phyloP scores from a whole-genome alignment of 805 yeast genomes.

The Huiozyma sinensis region DNA sequence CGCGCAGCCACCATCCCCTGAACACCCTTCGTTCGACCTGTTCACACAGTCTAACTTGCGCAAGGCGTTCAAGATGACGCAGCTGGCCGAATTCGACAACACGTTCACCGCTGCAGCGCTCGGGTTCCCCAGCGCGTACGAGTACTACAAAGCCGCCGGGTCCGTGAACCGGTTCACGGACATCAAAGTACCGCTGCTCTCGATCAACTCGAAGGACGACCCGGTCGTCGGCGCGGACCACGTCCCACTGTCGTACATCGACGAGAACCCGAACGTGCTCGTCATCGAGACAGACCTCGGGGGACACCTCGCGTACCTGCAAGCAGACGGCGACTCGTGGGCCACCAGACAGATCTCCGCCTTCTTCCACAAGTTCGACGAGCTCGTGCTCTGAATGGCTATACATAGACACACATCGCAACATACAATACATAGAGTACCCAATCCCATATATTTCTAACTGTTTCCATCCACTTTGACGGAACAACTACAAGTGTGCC shows the following conservation, averaged over 20 bases:
- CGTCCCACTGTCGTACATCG: conserved; percentile 41
- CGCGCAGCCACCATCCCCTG: conserved; percentile 8
- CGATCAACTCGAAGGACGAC: conserved; percentile 50
- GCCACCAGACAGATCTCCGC: conserved; percentile 33
- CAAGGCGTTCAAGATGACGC: conserved; percentile 30
- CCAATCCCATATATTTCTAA: no score
- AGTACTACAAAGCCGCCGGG: conserved; percentile 57
- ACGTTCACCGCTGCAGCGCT: conserved; percentile 48
- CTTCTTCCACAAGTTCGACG: conserved; percentile 30
- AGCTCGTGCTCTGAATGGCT: conserved; percentile 9
- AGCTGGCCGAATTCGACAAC: conserved; percentile 49
- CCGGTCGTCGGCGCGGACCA: conserved; percentile 43
- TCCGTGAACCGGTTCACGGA: conserved; percentile 47
- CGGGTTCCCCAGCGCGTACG: conserved; percentile 50
- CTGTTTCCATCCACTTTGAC: no score
- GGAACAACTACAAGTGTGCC: no score
- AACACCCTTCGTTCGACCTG: conserved; percentile 12
- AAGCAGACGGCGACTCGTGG: conserved; percentile 39
- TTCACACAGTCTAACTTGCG: conserved; percentile 27
- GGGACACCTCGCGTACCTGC: conserved; percentile 53
- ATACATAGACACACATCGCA: no score
- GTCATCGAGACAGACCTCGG: conserved; percentile 55
- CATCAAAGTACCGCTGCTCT: conserved; percentile 50
- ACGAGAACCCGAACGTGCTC: conserved; percentile 46
- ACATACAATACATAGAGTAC: no score